Percentiles rank a stretch among this genome's conserved stretches.
Conservation (phyloP, 1,284 basidiomycete genomes). For the Fomitiporia mediterranea region DNA sequence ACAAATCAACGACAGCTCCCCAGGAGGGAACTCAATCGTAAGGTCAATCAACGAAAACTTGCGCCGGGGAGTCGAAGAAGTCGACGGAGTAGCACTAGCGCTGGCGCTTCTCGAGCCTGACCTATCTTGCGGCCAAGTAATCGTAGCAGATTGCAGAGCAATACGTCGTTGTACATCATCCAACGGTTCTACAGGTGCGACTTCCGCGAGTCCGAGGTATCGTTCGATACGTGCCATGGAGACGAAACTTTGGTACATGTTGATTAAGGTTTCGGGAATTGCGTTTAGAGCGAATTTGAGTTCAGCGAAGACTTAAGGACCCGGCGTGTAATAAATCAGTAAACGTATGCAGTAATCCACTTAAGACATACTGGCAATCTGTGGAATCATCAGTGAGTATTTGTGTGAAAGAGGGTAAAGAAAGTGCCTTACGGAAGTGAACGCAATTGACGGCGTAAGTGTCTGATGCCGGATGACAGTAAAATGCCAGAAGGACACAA, state of each 20-base stretch:
- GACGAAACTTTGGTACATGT: constrained; percentile 78
- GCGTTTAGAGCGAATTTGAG: constrained; percentile 82
- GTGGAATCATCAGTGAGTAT: neutral
- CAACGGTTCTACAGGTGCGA: constrained; percentile 54
- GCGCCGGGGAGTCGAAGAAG: constrained; percentile 64
- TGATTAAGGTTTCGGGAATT: constrained; percentile 87
- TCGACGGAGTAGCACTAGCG: constrained; percentile 54
- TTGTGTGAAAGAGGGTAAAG: neutral
- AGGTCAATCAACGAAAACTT: constrained; percentile 84
- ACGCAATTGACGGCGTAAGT: constrained; percentile 82
- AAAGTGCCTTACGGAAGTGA: constrained; percentile 60
- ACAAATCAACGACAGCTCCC: constrained; percentile 77
- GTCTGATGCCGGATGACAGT: constrained; percentile 62
- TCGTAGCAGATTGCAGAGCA: constrained; percentile 75
- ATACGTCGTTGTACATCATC: constrained; percentile 56
- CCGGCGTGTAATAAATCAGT: constrained; percentile 24
- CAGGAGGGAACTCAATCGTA: constrained; percentile 71
- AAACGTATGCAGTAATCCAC: constrained; percentile 9
- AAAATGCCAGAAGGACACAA: constrained; percentile 83
- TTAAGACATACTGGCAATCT: constrained; percentile 13
- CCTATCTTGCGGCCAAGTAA: constrained; percentile 86
- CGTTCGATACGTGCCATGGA: constrained; percentile 90
- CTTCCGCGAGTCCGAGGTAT: constrained; percentile 73
- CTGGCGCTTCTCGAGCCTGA: constrained; percentile 32
- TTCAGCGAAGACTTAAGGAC: constrained; percentile 72